Conservation (phyloP, 2,329 filamentous ascomycete genomes). For the Colletotrichum caudatum region DNA sequence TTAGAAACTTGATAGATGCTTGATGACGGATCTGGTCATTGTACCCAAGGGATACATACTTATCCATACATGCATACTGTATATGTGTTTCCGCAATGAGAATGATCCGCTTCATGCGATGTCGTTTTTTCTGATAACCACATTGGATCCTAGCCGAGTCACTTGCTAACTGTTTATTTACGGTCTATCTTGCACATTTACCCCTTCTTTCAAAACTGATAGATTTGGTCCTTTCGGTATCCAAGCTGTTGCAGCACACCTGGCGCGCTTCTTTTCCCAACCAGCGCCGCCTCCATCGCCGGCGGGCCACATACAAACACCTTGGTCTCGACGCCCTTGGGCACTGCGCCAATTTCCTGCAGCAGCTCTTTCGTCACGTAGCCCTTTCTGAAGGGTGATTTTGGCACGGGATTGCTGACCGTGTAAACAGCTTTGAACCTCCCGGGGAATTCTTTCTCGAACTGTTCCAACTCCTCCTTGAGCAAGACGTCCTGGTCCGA, state of each 20-base stretch:
- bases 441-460: conserved; percentile 63
- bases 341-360: conserved; percentile 57
- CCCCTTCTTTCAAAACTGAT: conserved; percentile 62
- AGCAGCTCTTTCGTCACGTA: conserved; percentile 70
- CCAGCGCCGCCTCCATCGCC: conserved; percentile 70
- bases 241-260: conserved; percentile 70
- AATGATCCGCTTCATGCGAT: neutral
- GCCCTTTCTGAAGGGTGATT: conserved; percentile 62
- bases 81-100: rapidly evolving
- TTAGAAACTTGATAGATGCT: too few species aligned
- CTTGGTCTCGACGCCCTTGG: conserved; percentile 58
- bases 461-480: conserved; percentile 66
- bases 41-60: too few species aligned
- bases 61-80: neutral
- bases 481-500: conserved; percentile 70
- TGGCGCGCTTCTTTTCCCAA: conserved; percentile 56
- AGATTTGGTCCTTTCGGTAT: conserved; percentile 67
- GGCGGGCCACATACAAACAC: conserved; percentile 79
- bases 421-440: conserved; percentile 70
- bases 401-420: conserved; percentile 61
- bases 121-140: too few species aligned
- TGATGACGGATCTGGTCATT: neutral
- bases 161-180: too few species aligned
- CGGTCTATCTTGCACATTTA: neutral
- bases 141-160: neutral